Base-by-base conservation (phyloP, 2,329 filamentous ascomycete species). In the Pseudogymnoascus sp. region DNA sequence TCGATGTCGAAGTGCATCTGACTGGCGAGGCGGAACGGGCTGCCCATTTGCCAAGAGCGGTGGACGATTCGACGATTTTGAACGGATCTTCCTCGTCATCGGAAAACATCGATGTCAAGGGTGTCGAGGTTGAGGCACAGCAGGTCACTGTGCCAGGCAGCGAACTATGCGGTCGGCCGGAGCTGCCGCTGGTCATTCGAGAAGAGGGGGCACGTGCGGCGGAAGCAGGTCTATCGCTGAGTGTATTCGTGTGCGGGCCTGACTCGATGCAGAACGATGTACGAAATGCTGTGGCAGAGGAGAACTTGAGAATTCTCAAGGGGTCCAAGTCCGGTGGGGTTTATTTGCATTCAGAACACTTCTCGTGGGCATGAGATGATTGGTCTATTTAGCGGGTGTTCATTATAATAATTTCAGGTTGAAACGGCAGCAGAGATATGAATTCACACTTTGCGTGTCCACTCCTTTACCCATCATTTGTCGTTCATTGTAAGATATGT, bases 321-420 rank as follows among this genome's bases (percentile, higher is more conserved):
- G 71, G 68, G 4, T 31, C 59, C 15, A 69, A 66, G 58, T 62
- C 63, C 3, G 69, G 69, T 35, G 74, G 75, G 33, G 71, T 80
- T 1, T 79, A 78, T 69, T 64, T 81, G 62, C 78, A 80, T 69
- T 73, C 74, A 21, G 79, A 81, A 69, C 73, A 77, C 61, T 81
- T 81, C 64, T 75, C 73, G 65, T 79, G 67, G 75, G 76, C 75
- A 37, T 73, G 63, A 63, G 58, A 52, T 27, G 21, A 18, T 36
- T 18, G 13, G 27, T 61, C 15, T 42, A 21, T 21, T 21, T 5
- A 21, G 15, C 39, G 12, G 9, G 10, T 10, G 39, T 42, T 21
- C 21, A 6, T 21, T 1, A 42, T 39, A 18, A 39, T 42, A 42
- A 42, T 42, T 42, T 8, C 15, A 9, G 39, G 12, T 8, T 18